A percentile compares a stretch with the other conserved stretches of the same genome.
Evolutionary conservation across 2,329 filamentous ascomycete species (phyloP).

Genomic region (Fusarium sublunatum): DNA sequence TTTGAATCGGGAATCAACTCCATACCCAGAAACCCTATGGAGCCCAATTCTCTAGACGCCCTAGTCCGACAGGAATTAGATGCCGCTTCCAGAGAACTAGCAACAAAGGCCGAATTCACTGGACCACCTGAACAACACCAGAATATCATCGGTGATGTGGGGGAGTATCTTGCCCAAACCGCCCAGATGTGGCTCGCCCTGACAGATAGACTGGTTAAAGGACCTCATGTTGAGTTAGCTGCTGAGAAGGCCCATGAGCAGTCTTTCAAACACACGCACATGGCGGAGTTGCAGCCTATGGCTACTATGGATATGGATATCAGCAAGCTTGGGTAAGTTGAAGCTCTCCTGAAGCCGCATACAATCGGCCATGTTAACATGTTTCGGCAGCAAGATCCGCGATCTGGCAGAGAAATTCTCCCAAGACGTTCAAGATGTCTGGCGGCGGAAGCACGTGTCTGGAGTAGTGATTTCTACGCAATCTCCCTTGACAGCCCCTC

Average conservation of each 20-base stretch:
- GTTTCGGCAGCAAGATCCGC: constrained; percentile 48
- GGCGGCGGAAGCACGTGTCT: constrained; percentile 41
- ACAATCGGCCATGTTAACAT: constrained; percentile 25
- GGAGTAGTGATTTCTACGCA: constrained; percentile 19
- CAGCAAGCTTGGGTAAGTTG: constrained; percentile 50
- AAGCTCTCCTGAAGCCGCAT: background rate
- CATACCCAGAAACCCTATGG: constrained; percentile 26
- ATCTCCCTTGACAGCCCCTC: constrained; percentile 39
- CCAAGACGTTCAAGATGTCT: constrained; percentile 50
- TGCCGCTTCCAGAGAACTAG: constrained; percentile 40
- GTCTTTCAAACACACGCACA: constrained; percentile 37
- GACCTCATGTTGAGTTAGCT: constrained; percentile 49
- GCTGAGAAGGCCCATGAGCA: constrained; percentile 46
- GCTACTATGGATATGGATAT: constrained; percentile 50
- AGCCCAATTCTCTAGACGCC: constrained; percentile 42
- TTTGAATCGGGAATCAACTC: constrained; percentile 48
- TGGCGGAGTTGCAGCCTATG: constrained; percentile 48
- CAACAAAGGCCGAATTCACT: constrained; percentile 30
- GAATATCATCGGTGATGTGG: constrained; percentile 50
- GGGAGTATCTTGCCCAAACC: constrained; percentile 52
- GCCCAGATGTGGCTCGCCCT: constrained; percentile 50
- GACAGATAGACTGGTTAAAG: constrained; percentile 50
- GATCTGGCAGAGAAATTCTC: constrained; percentile 51
- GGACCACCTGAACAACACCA: constrained; percentile 33
- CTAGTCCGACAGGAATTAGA: constrained; percentile 48